Evolutionary conservation across 176 grass and related monocot species (phyloP).

Genomic region (Echinochloa phyllopogon): DNA sequence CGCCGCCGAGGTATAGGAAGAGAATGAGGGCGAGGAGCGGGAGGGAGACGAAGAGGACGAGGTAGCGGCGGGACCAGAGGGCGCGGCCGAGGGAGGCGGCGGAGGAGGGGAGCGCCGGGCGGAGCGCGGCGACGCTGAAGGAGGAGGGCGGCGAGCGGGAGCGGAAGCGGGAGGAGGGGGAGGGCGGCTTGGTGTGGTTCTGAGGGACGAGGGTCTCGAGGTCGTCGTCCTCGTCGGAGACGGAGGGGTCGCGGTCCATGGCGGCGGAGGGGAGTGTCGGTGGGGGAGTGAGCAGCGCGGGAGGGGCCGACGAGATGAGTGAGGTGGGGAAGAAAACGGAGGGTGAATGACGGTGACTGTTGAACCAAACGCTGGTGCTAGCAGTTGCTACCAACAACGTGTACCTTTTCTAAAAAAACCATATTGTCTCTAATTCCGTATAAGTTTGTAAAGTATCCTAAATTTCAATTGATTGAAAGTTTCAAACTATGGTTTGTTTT

Average conservation of each 20-base stretch:
- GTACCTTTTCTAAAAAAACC: too few species aligned
- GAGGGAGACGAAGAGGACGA: slow-evolving; percentile 62
- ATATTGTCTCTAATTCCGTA: too few species aligned
- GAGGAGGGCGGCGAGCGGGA: slow-evolving; percentile 27
- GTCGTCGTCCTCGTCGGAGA: slow-evolving; percentile 89
- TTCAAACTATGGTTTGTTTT: too few species aligned
- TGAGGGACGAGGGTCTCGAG: slow-evolving; percentile 80
- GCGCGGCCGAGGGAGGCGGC: slow-evolving; percentile 46
- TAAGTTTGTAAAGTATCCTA: too few species aligned
- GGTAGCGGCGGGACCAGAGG: slow-evolving; percentile 64
- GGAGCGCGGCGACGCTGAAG: slow-evolving; percentile 40
- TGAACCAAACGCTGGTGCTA: slow-evolving; percentile 4
- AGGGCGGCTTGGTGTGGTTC: slow-evolving; percentile 61
- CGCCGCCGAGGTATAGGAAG: slow-evolving; percentile 72
- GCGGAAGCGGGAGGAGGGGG: slow-evolving; percentile 32
- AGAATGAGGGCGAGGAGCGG: slow-evolving; percentile 66
- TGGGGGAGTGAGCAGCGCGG: slow-evolving; percentile 28
- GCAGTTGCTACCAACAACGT: background rate
- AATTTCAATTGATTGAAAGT: too few species aligned
- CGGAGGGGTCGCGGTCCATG: slow-evolving; percentile 63
- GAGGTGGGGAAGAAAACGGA: slow-evolving; percentile 15
- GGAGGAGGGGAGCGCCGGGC: slow-evolving; percentile 39
- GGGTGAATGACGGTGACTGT: slow-evolving; percentile 44
- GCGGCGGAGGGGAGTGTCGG: slow-evolving; percentile 42
- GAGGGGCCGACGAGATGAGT: background rate